A percentile compares a stretch with the other conserved stretches of the same genome.
Conservation (phyloP, 176 grass and related monocot genomes). For the Saccharum officinarum region DNA sequence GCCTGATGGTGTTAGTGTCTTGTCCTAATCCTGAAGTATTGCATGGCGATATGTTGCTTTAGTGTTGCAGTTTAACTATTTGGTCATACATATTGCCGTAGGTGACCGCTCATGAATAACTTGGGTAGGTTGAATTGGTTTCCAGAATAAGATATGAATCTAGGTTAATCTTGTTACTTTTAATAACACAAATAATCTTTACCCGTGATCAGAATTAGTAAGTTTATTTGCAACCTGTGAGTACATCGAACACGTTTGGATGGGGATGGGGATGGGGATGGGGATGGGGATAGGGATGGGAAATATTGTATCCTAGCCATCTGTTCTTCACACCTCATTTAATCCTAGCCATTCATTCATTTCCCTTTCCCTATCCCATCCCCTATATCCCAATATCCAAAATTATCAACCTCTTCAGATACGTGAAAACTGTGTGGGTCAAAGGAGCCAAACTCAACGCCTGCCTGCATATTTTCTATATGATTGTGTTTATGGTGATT, state of each 20-base stretch:
- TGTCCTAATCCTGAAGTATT: not conserved
- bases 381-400: too few relatives aligned
- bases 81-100: not conserved
- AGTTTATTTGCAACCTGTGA: not conserved
- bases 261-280: too few relatives aligned
- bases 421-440: not conserved
- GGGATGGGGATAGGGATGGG: too few relatives aligned
- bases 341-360: too few relatives aligned
- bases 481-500: not conserved
- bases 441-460: not conserved
- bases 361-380: too few relatives aligned
- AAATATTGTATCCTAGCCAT: too few relatives aligned
- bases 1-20: not conserved
- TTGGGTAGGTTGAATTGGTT: not conserved
- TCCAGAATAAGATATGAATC: not conserved
- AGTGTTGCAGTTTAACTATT: not conserved
- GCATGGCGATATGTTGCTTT: not conserved
- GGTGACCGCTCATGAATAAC: not conserved
- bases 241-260: not conserved
- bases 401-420: too few relatives aligned
- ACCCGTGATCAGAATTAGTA: not conserved
- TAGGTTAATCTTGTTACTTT: not conserved
- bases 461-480: not conserved
- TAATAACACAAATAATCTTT: not conserved
- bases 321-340: too few relatives aligned